Evolutionary conservation across 176 grass and related monocot species (phyloP).

Genomic region (Coix lacrymajobi): DNA sequence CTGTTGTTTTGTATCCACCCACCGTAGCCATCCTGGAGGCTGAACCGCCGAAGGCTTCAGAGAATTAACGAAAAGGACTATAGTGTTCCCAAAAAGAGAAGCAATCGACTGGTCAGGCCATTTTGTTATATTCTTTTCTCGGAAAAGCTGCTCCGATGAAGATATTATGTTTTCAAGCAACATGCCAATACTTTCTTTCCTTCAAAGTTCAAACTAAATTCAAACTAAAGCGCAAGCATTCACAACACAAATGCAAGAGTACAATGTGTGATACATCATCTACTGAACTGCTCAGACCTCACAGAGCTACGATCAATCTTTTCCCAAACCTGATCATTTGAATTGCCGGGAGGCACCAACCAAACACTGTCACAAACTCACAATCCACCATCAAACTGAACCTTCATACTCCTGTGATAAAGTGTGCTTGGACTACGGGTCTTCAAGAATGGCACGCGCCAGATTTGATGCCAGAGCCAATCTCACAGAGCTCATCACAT

Average conservation of each 20-base stretch:
- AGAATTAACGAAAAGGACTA: no score
- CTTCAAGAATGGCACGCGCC: conserved; percentile 66
- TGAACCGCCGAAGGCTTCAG: no score
- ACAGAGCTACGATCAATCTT: background rate
- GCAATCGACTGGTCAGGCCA: background rate
- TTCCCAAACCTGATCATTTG: background rate
- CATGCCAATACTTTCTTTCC: background rate
- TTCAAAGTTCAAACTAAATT: background rate
- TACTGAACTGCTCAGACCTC: background rate
- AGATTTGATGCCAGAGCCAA: conserved; percentile 79
- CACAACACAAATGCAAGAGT: background rate
- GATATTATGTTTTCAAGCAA: background rate
- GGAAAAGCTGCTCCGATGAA: background rate
- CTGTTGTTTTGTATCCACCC: background rate
- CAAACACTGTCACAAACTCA: background rate
- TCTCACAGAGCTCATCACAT: conserved; percentile 57
- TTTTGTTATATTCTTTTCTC: background rate
- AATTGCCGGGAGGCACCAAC: background rate
- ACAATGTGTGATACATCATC: conserved; percentile 16
- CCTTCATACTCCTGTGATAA: background rate
- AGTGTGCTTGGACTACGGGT: conserved; percentile 38
- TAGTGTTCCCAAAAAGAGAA: background rate
- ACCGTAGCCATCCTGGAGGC: background rate
- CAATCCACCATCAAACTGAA: background rate
- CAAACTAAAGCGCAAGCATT: background rate